These are phyloP conservation scores for Ascochyta lentis DNA, from an alignment of 2,329 filamentous ascomycete species.

Conservation along the genomic window DNA sequence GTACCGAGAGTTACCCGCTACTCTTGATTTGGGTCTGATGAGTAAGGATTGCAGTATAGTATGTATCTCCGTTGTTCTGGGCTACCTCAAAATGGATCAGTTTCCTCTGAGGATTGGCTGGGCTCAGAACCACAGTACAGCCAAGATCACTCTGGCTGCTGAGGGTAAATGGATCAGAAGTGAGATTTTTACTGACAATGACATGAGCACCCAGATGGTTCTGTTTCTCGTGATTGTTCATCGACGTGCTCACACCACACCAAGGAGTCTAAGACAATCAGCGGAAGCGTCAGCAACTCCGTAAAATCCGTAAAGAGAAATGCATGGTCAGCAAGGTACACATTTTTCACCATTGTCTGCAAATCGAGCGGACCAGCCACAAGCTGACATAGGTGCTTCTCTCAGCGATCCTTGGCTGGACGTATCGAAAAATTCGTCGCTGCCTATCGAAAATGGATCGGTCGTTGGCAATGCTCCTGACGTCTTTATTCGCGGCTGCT, in stretches of 20 bases:
- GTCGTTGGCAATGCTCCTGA: neutral
- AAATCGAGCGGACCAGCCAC: too few species aligned
- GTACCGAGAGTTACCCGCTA: too few species aligned
- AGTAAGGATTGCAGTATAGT: too few species aligned
- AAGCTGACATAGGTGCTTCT: neutral
- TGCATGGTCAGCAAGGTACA: neutral
- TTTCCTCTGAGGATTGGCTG: too few species aligned
- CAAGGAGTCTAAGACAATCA: neutral
- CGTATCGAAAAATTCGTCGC: neutral
- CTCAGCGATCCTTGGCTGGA: neutral
- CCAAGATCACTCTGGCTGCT: too few species aligned
- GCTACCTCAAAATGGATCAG: too few species aligned
- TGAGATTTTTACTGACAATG: too few species aligned
- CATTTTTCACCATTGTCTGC: neutral
- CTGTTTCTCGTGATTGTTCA: neutral
- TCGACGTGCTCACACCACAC: neutral
- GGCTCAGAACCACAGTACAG: too few species aligned
- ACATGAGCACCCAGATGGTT: neutral
- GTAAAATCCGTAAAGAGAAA: neutral
- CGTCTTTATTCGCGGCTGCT: neutral
- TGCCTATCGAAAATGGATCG: neutral
- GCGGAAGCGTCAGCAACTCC: too few species aligned
- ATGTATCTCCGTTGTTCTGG: too few species aligned
- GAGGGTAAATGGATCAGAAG: too few species aligned
- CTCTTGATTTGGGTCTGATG: too few species aligned